Percentiles rank a stretch among this genome's conserved stretches.
These are phyloP conservation scores for Wickerhamomyces queroliae DNA, from an alignment of 805 yeast genomes.

Conservation along the genomic window DNA sequence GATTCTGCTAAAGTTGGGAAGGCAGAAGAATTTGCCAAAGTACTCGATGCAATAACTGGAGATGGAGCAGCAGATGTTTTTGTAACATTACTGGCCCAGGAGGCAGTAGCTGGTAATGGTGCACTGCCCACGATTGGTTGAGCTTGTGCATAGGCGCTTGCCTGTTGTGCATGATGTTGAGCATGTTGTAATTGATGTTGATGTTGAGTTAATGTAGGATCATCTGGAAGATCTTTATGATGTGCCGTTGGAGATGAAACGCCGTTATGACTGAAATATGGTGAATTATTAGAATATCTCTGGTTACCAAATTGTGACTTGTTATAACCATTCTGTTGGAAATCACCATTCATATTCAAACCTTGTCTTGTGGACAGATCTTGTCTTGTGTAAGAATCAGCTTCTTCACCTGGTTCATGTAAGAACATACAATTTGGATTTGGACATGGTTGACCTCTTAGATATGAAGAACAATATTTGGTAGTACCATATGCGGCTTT, in stretches of 20 bases:
- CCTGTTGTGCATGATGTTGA: too few relatives aligned
- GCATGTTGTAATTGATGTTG: neutral
- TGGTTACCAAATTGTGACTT: slow-evolving; percentile 2
- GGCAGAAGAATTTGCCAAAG: slow-evolving; percentile 43
- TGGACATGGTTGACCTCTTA: slow-evolving; percentile 94
- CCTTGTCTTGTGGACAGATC: slow-evolving; percentile 76
- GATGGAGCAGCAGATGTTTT: slow-evolving; percentile 11
- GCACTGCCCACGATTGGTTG: slow-evolving; percentile 27
- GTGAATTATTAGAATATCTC: slow-evolving; percentile 14
- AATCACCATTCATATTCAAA: slow-evolving; percentile 40
- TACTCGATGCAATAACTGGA: slow-evolving; percentile 31
- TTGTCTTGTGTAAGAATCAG: slow-evolving; percentile 90
- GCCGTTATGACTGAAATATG: slow-evolving; percentile 2
- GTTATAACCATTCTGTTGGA: slow-evolving; percentile 23
- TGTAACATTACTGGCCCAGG: slow-evolving; percentile 44
- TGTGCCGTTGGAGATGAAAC: neutral
- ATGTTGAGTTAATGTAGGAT: neutral
- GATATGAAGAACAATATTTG: slow-evolving; percentile 93
- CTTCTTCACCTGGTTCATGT: slow-evolving; percentile 99
- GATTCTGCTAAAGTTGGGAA: slow-evolving; percentile 55
- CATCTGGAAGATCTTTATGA: slow-evolving; percentile 5
- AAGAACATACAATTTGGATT: slow-evolving; percentile 98
- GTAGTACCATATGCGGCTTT: slow-evolving; percentile 99
- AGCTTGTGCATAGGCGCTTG: neutral
- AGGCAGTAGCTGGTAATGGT: slow-evolving; percentile 65